These are phyloP conservation scores for Larix kaempferi DNA, from an alignment of 75 land plant genomes.

Conservation along the genomic window DNA sequence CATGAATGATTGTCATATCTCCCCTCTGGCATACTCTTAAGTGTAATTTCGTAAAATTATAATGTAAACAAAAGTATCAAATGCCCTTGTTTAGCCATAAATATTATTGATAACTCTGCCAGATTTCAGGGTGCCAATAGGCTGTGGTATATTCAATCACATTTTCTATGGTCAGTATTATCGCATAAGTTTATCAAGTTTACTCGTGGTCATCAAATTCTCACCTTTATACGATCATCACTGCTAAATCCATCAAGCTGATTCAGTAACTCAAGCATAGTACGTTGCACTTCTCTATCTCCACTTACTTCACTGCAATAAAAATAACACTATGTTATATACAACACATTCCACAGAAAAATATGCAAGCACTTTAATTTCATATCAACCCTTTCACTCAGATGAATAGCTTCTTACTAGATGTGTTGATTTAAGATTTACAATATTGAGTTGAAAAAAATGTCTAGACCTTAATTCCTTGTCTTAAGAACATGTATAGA, in stretches of 20 bases:
- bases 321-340: not conserved
- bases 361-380: not conserved
- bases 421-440: not conserved
- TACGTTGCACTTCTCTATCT: constrained; percentile 95
- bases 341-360: not conserved
- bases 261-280: constrained; percentile 95
- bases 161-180: too few species aligned
- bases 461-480: not conserved
- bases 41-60: not conserved
- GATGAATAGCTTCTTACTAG: not conserved
- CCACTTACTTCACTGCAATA: constrained; percentile 93
- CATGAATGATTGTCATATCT: too few species aligned
- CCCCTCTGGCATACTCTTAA: not conserved
- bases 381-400: not conserved
- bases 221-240: constrained; percentile 94
- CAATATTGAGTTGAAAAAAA: not conserved
- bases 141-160: too few species aligned
- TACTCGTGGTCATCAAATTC: not conserved
- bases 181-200: too few species aligned
- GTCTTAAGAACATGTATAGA: too few species aligned
- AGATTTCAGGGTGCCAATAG: too few species aligned
- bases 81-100: too few species aligned
- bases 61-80: too few species aligned
- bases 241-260: constrained; percentile 99
- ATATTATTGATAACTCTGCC: too few species aligned